Evolutionary conservation across 305 asterid genomes (phyloP).

Genomic region (Solanum hybrid): DNA sequence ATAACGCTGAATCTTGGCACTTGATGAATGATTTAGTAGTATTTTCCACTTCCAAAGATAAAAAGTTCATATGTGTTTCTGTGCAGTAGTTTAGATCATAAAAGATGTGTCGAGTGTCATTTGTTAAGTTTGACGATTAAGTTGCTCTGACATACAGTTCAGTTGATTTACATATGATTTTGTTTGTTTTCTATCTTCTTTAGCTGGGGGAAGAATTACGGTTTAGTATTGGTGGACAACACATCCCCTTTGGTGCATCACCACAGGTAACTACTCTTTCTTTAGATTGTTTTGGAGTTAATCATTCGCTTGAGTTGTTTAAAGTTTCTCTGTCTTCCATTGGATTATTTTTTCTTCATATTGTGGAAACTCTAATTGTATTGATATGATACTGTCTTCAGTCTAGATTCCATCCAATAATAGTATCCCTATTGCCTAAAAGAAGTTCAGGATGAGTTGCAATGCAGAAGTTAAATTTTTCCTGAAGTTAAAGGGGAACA

Average conservation of each 20-base stretch:
- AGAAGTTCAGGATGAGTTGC: not conserved
- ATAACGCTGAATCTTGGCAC: not conserved
- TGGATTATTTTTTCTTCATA: not conserved
- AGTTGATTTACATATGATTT: not conserved
- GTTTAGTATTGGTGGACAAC: slow-evolving; percentile 79
- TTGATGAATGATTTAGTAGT: not conserved
- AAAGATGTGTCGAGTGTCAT: not conserved
- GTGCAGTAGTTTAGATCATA: not conserved
- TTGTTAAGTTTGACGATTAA: not conserved
- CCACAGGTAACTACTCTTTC: slow-evolving; percentile 51
- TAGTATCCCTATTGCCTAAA: not conserved
- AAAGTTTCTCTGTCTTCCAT: not conserved
- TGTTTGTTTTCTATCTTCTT: slow-evolving; percentile 10
- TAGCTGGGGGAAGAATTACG: slow-evolving; percentile 80
- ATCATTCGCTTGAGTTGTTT: not conserved
- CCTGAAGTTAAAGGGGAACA: not conserved
- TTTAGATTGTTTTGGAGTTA: not conserved
- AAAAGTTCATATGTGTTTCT: not conserved
- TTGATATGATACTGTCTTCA: not conserved
- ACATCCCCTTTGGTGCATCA: slow-evolving; percentile 71
- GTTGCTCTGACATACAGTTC: not conserved
- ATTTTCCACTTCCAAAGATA: not conserved
- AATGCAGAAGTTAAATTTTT: not conserved
- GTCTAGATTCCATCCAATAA: not conserved
- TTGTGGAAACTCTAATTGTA: not conserved